Percentiles rank a stretch among this genome's conserved stretches.
Conservation (phyloP, 805 yeast species). For the Ogataea parapolymorpha region DNA sequence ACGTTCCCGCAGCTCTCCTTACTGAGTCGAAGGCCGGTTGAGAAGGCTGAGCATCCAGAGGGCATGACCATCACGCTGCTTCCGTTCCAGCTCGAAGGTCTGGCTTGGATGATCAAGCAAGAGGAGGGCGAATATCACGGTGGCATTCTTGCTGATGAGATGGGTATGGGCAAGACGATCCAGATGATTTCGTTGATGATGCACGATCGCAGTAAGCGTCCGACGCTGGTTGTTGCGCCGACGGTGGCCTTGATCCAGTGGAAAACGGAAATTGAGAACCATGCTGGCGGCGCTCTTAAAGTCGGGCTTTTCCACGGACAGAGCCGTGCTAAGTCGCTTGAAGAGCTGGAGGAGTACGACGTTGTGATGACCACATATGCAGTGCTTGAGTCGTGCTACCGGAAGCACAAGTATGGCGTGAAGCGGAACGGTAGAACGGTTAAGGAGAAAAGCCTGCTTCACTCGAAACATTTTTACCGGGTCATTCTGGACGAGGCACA, state of each 20-base stretch:
- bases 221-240: conserved; percentile 91
- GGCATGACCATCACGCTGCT: conserved; percentile 70
- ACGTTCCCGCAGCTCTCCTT: conserved; percentile 65
- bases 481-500: conserved; percentile 96
- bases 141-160: conserved; percentile 95
- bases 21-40: conserved; percentile 44
- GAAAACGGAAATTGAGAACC: conserved; percentile 87
- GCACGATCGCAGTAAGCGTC: conserved; percentile 61
- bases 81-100: conserved; percentile 93
- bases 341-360: conserved; percentile 61
- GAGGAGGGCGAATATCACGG: conserved; percentile 79
- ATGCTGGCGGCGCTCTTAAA: conserved; percentile 67
- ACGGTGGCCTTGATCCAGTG: conserved; percentile 99
- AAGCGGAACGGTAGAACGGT: conserved; percentile 65
- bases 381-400: conserved; percentile 79
- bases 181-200: conserved; percentile 89
- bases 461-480: conserved; percentile 71
- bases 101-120: conserved; percentile 83
- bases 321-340: conserved; percentile 55
- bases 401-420: conserved; percentile 84
- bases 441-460: conserved; percentile 74
- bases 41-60: conserved; percentile 68
- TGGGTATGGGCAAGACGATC: conserved; percentile 99
- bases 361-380: conserved; percentile 91
- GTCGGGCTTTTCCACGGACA: conserved; percentile 85